These are phyloP conservation scores for Tylopilus rubrobrunneus DNA, from an alignment of 768 basidiomycete genomes.

Conservation along the genomic window DNA sequence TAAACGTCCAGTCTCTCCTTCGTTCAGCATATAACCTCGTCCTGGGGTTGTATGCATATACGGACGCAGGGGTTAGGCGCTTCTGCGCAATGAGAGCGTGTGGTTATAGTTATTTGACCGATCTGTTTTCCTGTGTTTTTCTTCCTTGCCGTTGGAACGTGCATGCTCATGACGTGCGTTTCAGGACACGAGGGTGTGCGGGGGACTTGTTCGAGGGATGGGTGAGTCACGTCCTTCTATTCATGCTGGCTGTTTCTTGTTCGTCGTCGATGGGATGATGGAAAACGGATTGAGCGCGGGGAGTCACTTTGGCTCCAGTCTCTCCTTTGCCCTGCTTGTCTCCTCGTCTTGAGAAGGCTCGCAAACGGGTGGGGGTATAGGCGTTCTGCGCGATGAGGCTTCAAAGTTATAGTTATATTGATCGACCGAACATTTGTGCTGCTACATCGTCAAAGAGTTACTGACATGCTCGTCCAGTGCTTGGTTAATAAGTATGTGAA, in stretches of 20 bases:
- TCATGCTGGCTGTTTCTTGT: neutral
- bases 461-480: slow-evolving; percentile 10
- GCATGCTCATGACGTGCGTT: slow-evolving; percentile 9
- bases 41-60: slow-evolving; percentile 33
- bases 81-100: slow-evolving; percentile 31
- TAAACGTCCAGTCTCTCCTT: slow-evolving; percentile 31
- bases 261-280: slow-evolving; percentile 28
- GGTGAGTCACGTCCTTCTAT: slow-evolving; percentile 4
- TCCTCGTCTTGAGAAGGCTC: slow-evolving; percentile 26
- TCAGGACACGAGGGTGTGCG: slow-evolving; percentile 1
- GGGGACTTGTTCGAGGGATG: neutral
- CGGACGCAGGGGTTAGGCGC: slow-evolving; percentile 32
- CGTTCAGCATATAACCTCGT: slow-evolving; percentile 34
- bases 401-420: slow-evolving; percentile 34
- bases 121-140: neutral
- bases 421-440: slow-evolving; percentile 3
- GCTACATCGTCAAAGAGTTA: neutral
- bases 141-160: neutral
- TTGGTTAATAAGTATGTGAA: neutral
- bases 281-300: slow-evolving; percentile 22
- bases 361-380: slow-evolving; percentile 23
- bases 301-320: slow-evolving; percentile 21
- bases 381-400: slow-evolving; percentile 22
- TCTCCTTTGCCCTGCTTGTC: slow-evolving; percentile 16
- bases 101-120: slow-evolving; percentile 37